These are phyloP conservation scores for Allium cepa DNA, from an alignment of 106 monocot genomes.

Conservation along the genomic window DNA sequence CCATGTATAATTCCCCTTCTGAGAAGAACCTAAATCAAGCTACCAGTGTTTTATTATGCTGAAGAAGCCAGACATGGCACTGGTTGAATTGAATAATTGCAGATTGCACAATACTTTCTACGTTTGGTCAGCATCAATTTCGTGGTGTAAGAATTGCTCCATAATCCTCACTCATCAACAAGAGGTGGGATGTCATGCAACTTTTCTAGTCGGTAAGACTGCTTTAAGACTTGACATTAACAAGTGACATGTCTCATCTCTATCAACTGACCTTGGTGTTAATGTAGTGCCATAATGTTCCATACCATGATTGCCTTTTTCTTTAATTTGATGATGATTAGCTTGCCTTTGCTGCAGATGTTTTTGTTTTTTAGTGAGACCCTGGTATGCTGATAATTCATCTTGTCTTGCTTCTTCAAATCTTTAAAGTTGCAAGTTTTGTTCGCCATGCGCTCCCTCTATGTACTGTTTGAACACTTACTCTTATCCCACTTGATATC, in stretches of 20 bases:
- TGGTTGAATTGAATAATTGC: constrained; percentile 80
- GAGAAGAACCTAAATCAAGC: constrained; percentile 43
- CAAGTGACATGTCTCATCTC: constrained; percentile 9
- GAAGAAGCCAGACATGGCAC: constrained; percentile 63
- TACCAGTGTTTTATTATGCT: constrained; percentile 54
- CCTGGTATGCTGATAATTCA: constrained; percentile 2
- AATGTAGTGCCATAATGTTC: constrained; percentile 10
- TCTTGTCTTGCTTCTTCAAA: background rate
- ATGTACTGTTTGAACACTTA: too few relatives aligned
- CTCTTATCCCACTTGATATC: too few relatives aligned
- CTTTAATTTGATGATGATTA: background rate
- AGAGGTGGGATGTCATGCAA: constrained; percentile 51
- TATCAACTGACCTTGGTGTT: constrained; percentile 14
- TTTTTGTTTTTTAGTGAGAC: constrained; percentile 1
- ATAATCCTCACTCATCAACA: constrained; percentile 49
- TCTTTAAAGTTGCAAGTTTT: background rate
- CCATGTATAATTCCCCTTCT: constrained; percentile 26
- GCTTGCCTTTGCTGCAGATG: constrained; percentile 3
- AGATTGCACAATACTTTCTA: constrained; percentile 61
- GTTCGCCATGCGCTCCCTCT: too few relatives aligned
- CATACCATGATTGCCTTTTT: constrained; percentile 13
- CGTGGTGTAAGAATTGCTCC: constrained; percentile 57
- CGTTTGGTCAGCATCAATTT: constrained; percentile 54
- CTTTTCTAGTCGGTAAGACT: constrained; percentile 79
- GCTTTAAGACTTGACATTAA: constrained; percentile 35